phyloP scores from a whole-genome alignment of 495 filamentous ascomycete species.

The Penicillium egyptiacum region DNA sequence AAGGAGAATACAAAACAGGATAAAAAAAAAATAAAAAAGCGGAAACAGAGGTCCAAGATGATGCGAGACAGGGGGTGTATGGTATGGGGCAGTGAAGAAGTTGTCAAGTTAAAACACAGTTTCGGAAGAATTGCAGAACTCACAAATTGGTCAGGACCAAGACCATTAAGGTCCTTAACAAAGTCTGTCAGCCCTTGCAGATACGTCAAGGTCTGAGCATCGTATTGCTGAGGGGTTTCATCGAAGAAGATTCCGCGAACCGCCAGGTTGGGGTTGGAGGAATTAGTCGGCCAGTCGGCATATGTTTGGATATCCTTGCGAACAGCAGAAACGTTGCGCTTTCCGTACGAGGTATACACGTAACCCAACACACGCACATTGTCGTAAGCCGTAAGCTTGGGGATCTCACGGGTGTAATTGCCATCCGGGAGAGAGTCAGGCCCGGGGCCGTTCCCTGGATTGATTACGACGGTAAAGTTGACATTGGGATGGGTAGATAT shows the following conservation, averaged over 20 bases:
- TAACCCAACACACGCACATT: slow-evolving; percentile 58
- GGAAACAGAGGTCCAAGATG: not conserved
- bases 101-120: slow-evolving; percentile 9
- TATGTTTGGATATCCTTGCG: slow-evolving; percentile 50
- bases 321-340: slow-evolving; percentile 41
- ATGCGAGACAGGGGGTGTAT: slow-evolving; percentile 12
- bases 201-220: slow-evolving; percentile 34
- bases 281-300: slow-evolving; percentile 44
- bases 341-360: slow-evolving; percentile 52
- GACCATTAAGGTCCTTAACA: slow-evolving; percentile 33
- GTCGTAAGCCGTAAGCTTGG: slow-evolving; percentile 39
- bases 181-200: slow-evolving; percentile 38
- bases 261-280: slow-evolving; percentile 35
- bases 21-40: not conserved
- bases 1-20: not conserved
- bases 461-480: slow-evolving; percentile 56
- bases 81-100: slow-evolving; percentile 3
- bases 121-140: slow-evolving; percentile 22
- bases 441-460: slow-evolving; percentile 57
- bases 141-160: slow-evolving; percentile 44
- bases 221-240: slow-evolving; percentile 47
- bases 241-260: slow-evolving; percentile 52
- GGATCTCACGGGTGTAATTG: slow-evolving; percentile 53
- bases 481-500: slow-evolving; percentile 43
- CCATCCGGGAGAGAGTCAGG: slow-evolving; percentile 43